These are phyloP conservation scores for Ogataea nonfermentans DNA, from an alignment of 805 yeast species.

Conservation along the genomic window DNA sequence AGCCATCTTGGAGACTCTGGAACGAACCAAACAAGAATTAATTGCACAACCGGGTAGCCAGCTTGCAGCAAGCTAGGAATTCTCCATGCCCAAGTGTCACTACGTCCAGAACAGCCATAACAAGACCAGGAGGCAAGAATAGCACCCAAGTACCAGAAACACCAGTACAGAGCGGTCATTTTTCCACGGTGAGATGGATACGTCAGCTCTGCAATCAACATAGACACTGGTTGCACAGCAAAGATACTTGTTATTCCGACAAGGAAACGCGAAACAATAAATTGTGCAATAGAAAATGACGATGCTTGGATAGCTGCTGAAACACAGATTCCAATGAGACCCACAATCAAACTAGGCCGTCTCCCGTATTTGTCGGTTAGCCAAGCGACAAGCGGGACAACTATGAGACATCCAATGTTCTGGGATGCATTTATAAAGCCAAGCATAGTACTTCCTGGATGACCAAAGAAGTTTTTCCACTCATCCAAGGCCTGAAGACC, in stretches of 20 bases:
- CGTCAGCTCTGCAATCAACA: slow-evolving; percentile 49
- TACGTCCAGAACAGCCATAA: slow-evolving; percentile 37
- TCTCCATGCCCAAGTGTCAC: slow-evolving; percentile 47
- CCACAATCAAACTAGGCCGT: slow-evolving; percentile 51
- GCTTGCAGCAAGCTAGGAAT: slow-evolving; percentile 54
- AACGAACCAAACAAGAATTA: slow-evolving; percentile 33
- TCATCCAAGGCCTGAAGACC: slow-evolving; percentile 41
- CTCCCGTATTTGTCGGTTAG: slow-evolving; percentile 54
- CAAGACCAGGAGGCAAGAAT: slow-evolving; percentile 47
- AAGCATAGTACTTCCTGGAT: slow-evolving; percentile 34
- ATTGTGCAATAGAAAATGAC: slow-evolving; percentile 35
- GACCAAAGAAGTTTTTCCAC: slow-evolving; percentile 37
- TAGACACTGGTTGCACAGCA: slow-evolving; percentile 44
- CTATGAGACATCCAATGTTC: slow-evolving; percentile 36
- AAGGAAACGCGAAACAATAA: slow-evolving; percentile 45
- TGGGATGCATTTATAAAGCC: slow-evolving; percentile 39
- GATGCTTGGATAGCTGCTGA: slow-evolving; percentile 56
- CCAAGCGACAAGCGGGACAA: slow-evolving; percentile 32
- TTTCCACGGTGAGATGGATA: slow-evolving; percentile 45
- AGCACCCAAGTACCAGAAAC: slow-evolving; percentile 46
- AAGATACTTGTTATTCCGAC: slow-evolving; percentile 47
- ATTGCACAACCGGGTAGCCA: slow-evolving; percentile 43
- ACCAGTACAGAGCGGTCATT: slow-evolving; percentile 46
- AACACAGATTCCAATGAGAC: slow-evolving; percentile 49
- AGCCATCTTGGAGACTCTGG: slow-evolving; percentile 47